These are phyloP conservation scores for Cronartium quercuum DNA, from an alignment of 1,284 basidiomycete species.

Conservation along the genomic window DNA sequence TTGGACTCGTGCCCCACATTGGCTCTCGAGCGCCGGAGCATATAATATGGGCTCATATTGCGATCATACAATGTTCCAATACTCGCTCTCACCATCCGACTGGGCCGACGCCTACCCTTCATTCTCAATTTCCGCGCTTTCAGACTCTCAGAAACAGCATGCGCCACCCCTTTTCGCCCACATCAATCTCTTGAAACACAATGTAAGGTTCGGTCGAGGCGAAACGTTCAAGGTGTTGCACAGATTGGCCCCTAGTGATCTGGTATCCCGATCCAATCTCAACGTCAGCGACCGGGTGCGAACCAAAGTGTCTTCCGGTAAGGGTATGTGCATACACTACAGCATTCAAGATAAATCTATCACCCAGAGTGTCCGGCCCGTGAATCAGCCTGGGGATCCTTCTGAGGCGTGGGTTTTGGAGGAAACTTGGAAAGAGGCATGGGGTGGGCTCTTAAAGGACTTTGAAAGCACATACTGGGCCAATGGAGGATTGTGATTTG, in stretches of 20 bases:
- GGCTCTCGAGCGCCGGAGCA: not conserved
- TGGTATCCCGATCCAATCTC: not conserved
- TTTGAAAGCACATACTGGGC: not conserved
- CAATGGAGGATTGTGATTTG: not conserved
- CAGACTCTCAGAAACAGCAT: not conserved
- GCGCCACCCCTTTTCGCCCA: not conserved
- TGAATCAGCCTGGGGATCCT: not conserved
- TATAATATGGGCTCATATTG: not conserved
- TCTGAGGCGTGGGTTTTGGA: not conserved
- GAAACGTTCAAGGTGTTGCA: constrained; percentile 1
- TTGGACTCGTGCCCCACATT: constrained; percentile 1
- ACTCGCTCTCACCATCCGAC: not conserved
- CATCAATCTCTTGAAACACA: not conserved
- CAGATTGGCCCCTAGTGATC: not conserved
- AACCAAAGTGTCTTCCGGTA: not conserved
- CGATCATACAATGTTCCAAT: not conserved
- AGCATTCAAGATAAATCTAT: not conserved
- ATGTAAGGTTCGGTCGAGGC: not conserved
- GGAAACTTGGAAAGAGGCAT: not conserved
- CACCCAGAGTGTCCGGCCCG: not conserved
- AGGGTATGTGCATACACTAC: not conserved
- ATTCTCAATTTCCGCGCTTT: not conserved
- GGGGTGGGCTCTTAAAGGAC: not conserved
- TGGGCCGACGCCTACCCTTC: not conserved
- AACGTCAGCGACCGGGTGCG: not conserved